These are phyloP conservation scores for Gaeumannomyces tritici DNA, from an alignment of 2,329 filamentous ascomycete genomes.

Conservation along the genomic window DNA sequence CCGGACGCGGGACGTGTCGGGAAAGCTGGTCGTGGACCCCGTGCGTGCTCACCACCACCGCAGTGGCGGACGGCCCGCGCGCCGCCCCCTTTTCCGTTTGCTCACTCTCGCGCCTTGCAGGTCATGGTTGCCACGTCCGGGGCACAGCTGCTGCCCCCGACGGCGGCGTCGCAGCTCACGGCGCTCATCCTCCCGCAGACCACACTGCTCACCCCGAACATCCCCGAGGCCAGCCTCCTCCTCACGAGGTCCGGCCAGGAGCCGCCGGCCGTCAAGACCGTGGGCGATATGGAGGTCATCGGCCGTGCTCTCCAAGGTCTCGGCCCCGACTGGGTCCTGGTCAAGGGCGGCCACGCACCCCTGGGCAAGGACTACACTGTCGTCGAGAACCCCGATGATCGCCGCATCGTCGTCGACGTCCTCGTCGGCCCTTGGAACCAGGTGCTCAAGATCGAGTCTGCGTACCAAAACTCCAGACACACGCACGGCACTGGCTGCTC, in stretches of 20 bases:
- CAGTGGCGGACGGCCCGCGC: neutral
- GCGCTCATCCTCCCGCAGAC: conserved; percentile 53
- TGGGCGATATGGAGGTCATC: conserved; percentile 59
- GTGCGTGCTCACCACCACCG: conserved; percentile 31
- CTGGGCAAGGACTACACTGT: conserved; percentile 53
- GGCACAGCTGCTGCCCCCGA: conserved; percentile 53
- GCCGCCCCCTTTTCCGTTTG: neutral
- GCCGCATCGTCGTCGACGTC: conserved; percentile 64
- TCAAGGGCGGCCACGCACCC: conserved; percentile 89
- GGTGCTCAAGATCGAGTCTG: conserved; percentile 56
- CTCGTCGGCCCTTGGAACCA: conserved; percentile 51
- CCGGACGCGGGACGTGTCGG: conserved; percentile 41
- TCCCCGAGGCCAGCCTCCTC: conserved; percentile 63
- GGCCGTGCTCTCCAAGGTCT: conserved; percentile 56
- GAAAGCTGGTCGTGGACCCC: conserved; percentile 60
- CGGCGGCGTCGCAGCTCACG: conserved; percentile 53
- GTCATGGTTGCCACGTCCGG: conserved; percentile 91
- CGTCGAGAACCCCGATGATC: conserved; percentile 49
- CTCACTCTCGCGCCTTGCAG: conserved; percentile 29
- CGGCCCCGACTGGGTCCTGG: conserved; percentile 69
- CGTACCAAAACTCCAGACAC: conserved; percentile 64
- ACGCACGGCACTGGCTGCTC: conserved; percentile 96
- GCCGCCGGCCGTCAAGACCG: conserved; percentile 32
- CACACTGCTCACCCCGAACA: conserved; percentile 66
- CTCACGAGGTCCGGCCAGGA: conserved; percentile 40